phyloP scores from a whole-genome alignment of 2,329 filamentous ascomycete species.

The Tricladium varicosporioides region DNA sequence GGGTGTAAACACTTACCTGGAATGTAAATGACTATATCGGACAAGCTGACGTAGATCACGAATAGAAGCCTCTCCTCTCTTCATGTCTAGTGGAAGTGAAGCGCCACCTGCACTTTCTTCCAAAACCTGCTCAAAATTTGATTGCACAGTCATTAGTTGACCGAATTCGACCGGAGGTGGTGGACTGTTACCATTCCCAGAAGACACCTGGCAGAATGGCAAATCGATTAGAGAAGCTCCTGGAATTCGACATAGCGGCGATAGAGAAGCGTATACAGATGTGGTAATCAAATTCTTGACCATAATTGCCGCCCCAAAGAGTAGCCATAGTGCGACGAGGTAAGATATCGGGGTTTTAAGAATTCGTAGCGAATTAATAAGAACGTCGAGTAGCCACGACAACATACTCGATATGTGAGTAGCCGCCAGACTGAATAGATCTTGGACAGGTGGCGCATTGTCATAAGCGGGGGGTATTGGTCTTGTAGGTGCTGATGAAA shows the following conservation, averaged over 20 bases:
- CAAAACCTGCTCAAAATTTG: conserved; percentile 73
- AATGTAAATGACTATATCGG: conserved; percentile 64
- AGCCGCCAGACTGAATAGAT: conserved; percentile 22
- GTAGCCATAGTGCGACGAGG: conserved; percentile 58
- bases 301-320: conserved; percentile 57
- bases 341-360: conserved; percentile 64
- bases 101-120: conserved; percentile 64
- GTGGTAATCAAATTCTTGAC: conserved; percentile 60
- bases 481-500: neutral
- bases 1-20: conserved; percentile 36
- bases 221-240: conserved; percentile 59
- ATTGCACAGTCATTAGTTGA: conserved; percentile 70
- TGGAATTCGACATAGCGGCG: conserved; percentile 69
- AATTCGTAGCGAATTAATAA: conserved; percentile 58
- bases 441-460: conserved; percentile 9
- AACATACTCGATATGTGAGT: conserved; percentile 27
- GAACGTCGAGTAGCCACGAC: conserved; percentile 52
- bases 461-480: neutral
- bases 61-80: conserved; percentile 70
- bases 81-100: conserved; percentile 74
- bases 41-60: conserved; percentile 73
- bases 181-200: neutral
- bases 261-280: conserved; percentile 59
- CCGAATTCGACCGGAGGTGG: conserved; percentile 59
- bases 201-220: conserved; percentile 55